Evolutionary conservation across 2,329 filamentous ascomycete species (phyloP).

Genomic region (Uncinocarpus reesii): DNA sequence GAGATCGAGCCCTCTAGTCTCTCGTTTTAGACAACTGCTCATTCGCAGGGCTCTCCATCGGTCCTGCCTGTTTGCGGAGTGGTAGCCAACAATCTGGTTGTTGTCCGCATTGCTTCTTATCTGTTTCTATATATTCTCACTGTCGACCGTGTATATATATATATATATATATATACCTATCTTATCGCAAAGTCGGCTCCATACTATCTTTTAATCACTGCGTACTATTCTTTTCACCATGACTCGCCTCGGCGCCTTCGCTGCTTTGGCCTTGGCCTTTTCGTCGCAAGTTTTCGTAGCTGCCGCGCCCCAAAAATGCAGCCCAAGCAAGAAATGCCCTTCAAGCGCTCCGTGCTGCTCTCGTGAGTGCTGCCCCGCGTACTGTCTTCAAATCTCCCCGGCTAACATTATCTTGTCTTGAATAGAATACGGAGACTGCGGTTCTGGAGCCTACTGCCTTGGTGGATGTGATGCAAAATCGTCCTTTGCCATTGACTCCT

Average conservation of each 20-base stretch:
- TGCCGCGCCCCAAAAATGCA: constrained; percentile 28
- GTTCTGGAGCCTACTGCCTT: constrained; percentile 87
- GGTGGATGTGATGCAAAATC: constrained; percentile 85
- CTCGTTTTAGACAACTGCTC: neutral
- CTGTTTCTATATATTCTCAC: neutral
- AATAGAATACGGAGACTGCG: constrained; percentile 82
- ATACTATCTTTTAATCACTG: neutral
- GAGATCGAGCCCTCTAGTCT: constrained; percentile 8
- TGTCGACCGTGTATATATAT: neutral
- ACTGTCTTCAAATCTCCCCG: neutral
- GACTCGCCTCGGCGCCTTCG: constrained; percentile 28
- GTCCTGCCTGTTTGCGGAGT: neutral
- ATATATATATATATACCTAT: constrained; percentile 9
- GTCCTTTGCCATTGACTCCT: constrained; percentile 74
- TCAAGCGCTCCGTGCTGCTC: constrained; percentile 66
- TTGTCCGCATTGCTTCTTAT: neutral
- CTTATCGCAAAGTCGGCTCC: neutral
- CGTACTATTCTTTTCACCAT: constrained; percentile 19
- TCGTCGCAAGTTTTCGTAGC: constrained; percentile 27
- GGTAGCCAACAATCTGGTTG: neutral
- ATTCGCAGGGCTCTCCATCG: neutral
- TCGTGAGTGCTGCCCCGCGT: constrained; percentile 46
- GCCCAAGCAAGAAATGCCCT: constrained; percentile 53
- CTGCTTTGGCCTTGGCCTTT: constrained; percentile 27
- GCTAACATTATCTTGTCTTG: constrained; percentile 1